Conservation (phyloP, 768 basidiomycete genomes). For the Russula sp. region DNA sequence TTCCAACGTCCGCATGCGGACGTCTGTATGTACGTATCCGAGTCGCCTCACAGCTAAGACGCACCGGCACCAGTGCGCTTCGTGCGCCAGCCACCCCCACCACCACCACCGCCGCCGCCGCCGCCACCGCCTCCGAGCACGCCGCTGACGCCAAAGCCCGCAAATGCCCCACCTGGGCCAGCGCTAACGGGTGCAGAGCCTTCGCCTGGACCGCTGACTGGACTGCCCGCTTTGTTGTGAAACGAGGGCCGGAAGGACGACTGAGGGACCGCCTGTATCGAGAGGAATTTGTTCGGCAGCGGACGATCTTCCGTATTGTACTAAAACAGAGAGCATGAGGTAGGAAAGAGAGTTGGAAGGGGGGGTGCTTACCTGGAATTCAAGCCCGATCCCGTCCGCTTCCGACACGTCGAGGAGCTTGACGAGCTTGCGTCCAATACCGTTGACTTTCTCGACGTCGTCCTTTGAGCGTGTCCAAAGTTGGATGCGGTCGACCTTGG, state of each 20-base stretch:
- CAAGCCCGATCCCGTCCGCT: conserved; percentile 75
- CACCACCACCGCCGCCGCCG: neutral
- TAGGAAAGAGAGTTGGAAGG: neutral
- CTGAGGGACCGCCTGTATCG: conserved; percentile 63
- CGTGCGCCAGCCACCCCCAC: neutral
- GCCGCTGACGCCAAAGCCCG: conserved; percentile 33
- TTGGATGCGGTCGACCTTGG: conserved; percentile 86
- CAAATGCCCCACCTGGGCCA: conserved; percentile 38
- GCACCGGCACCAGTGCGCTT: conserved; percentile 3
- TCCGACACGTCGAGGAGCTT: conserved; percentile 80
- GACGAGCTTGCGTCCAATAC: conserved; percentile 74
- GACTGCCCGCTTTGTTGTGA: conserved; percentile 33
- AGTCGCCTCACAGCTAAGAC: neutral
- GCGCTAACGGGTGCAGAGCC: conserved; percentile 23
- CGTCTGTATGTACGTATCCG: neutral
- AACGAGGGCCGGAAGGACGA: conserved; percentile 65
- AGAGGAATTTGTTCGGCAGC: conserved; percentile 71
- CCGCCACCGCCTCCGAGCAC: conserved; percentile 22
- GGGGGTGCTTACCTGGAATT: conserved; percentile 66
- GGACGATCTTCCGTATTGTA: conserved; percentile 87
- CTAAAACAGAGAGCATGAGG: conserved; percentile 30
- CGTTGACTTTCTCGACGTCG: conserved; percentile 78
- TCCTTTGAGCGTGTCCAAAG: conserved; percentile 85
- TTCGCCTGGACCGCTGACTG: conserved; percentile 25
- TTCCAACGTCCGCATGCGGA: neutral